Conservation (phyloP, 2,329 filamentous ascomycete species). For the Podosphaera fusca region DNA sequence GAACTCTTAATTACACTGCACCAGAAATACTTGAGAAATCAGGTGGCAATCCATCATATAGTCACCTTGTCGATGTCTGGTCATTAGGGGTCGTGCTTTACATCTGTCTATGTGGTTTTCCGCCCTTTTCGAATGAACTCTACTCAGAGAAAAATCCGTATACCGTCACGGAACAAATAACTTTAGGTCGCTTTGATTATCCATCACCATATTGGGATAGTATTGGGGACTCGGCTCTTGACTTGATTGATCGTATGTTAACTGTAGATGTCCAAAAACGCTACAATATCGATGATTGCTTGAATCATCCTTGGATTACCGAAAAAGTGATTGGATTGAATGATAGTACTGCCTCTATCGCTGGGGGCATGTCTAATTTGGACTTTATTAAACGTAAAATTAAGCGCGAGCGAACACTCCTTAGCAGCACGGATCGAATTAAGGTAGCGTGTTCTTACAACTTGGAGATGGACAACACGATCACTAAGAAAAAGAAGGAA, state of each 20-base stretch:
- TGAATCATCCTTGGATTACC: slow-evolving; percentile 77
- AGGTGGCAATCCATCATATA: slow-evolving; percentile 58
- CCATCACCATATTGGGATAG: slow-evolving; percentile 91
- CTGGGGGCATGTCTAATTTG: slow-evolving; percentile 60
- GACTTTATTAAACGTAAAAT: slow-evolving; percentile 69
- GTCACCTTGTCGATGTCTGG: slow-evolving; percentile 88
- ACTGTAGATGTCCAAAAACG: slow-evolving; percentile 66
- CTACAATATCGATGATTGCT: slow-evolving; percentile 73
- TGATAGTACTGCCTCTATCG: slow-evolving; percentile 81
- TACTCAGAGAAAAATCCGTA: slow-evolving; percentile 64
- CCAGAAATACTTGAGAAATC: slow-evolving; percentile 79
- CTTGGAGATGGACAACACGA: background rate
- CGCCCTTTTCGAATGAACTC: slow-evolving; percentile 88
- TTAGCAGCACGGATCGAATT: slow-evolving; percentile 63
- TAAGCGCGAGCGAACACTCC: slow-evolving; percentile 59
- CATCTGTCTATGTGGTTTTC: slow-evolving; percentile 90
- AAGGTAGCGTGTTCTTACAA: slow-evolving; percentile 22
- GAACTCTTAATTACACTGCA: slow-evolving; percentile 92
- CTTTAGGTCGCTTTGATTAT: slow-evolving; percentile 72
- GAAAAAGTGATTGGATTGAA: slow-evolving; percentile 34
- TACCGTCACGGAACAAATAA: slow-evolving; percentile 72
- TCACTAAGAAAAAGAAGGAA: background rate
- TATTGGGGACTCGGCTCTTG: slow-evolving; percentile 64
- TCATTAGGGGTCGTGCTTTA: slow-evolving; percentile 94
- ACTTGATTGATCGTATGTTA: slow-evolving; percentile 88